Evolutionary conservation across 2,329 filamentous ascomycete genomes (phyloP), one percentile per base, ranked within the genome.

Genomic region (Tympanopsis confertula): DNA sequence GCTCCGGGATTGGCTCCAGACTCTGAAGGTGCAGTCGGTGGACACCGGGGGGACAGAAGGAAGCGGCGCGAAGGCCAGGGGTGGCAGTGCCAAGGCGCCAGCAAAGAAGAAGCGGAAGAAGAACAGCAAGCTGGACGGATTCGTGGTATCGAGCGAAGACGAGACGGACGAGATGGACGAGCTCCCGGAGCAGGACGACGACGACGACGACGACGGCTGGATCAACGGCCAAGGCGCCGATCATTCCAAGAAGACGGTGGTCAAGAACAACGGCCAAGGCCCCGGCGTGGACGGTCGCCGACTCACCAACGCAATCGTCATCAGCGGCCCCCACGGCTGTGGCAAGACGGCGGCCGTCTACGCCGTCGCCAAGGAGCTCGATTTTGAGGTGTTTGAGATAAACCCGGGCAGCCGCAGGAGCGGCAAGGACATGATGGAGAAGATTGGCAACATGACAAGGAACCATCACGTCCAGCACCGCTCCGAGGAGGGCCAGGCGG

Each of bases 341-440:
- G 93, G 91, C 3, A 98, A 98, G 62, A 94, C 88, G 10, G 88
- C 93, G 4, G 78, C 87, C 2, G 82, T 95, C 0, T 88, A 93
- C 56, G 91, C 91, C 4, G 82, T 88, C 30, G 89, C 91, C 3
- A 89, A 85, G 50, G 89, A 98, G 58, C 68, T 96, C 13, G 86
- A 75, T 1, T 96, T 91, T 51, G 88, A 94, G 50, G 74, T 98
- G 1, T 98, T 98, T 47, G 91, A 98, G 57, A 87, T 98, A 52
- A 93, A 94, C 50, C 65, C 89, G 1, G 77, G 86, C 42, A 86
- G 76, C 46, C 77, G 88, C 37, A 72, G 91, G 43, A 94, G 77
- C 51, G 89, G 89, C 20, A 91, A 82, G 54, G 91, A 98, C 50
- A 78, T 98, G 35, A 55, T 94, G 24, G 91, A 98, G 50, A 85